Base-by-base conservation (phyloP, 2,329 filamentous ascomycete species). In the Exophiala spinifera region DNA sequence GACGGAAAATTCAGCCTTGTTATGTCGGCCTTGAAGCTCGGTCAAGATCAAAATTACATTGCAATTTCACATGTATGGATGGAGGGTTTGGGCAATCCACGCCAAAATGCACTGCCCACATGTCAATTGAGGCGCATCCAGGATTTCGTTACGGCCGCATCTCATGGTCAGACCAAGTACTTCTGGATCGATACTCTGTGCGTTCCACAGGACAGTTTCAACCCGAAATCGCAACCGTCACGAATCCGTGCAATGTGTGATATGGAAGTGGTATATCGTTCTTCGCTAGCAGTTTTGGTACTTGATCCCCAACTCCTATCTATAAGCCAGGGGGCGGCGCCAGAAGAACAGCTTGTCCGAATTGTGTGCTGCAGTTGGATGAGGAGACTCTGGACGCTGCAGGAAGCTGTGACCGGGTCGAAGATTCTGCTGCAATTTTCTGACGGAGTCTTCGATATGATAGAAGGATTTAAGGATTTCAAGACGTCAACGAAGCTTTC, bases 171-270 rank as follows among this genome's bases (percentile, higher is more conserved):
- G 31, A 7, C 8, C n/a, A 31, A 8, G 17, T 28, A n/a, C 17
- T 46, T 46, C 13, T 46, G 43, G 43, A 25, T 46, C 10, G 43
- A 46, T n/a, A 46, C 43, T 3, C 20, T 46, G 4, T 46, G 43
- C 15, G 31, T 46, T 10, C 43, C 43, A 10, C 43, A 28, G 17
- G 19, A n/a, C 6, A n/a, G n/a, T 28, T 25, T 14, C 10, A n/a
- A 23, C 5, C 20, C 15, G 5, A 15, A 14, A 4, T 5, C 10
- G 4, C 19, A n/a, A 14, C 25, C 13, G 8, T 10, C 11, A 2
- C 8, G 28, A 10, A 8, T 31, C 11, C 28, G 28, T 10, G 28
- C 28, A 31, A 31, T 31, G 7, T 10, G 28, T 10, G 28, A 31
- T 10, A 31, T 31, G 28, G 28, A 31, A 10, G 3, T 3, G 11